A percentile compares a stretch with the other conserved stretches of the same genome.
Conservation (phyloP, 1,284 basidiomycete species). For the Pseudozyma flocculosa region DNA sequence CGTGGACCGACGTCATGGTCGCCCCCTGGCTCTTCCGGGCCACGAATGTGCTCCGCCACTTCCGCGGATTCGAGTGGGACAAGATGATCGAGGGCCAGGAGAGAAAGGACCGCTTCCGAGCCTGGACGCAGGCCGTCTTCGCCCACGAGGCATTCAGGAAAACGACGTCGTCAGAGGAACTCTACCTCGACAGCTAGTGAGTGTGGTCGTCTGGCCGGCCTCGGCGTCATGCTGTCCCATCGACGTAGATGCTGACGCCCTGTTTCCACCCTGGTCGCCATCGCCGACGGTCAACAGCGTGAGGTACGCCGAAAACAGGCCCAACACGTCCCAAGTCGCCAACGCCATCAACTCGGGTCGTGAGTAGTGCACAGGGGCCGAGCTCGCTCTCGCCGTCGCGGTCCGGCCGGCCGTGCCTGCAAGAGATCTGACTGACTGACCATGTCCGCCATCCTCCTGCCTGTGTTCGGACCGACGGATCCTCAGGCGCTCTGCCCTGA, state of each 20-base stretch:
- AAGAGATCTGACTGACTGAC: too few relatives aligned
- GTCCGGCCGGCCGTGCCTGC: too few relatives aligned
- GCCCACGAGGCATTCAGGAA: conserved; percentile 68
- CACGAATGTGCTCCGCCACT: conserved; percentile 69
- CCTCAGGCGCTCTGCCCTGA: too few relatives aligned
- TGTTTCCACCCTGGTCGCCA: too few relatives aligned
- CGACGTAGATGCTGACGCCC: too few relatives aligned
- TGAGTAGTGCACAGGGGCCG: too few relatives aligned
- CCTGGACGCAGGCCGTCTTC: conserved; percentile 66
- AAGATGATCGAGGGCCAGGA: conserved; percentile 58
- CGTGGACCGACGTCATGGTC: conserved; percentile 70
- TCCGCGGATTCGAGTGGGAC: conserved; percentile 66
- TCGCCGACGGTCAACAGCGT: too few relatives aligned
- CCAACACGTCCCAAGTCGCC: conserved; percentile 45
- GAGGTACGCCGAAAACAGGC: conserved; percentile 44
- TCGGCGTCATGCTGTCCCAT: too few relatives aligned
- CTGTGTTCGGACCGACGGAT: too few relatives aligned
- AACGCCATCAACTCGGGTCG: conserved; percentile 47
- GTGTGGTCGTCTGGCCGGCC: too few relatives aligned
- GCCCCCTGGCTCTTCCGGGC: conserved; percentile 75
- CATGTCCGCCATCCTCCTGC: too few relatives aligned
- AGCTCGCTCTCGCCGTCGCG: too few relatives aligned
- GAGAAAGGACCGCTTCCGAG: conserved; percentile 64
- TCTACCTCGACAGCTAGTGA: conserved; percentile 73
- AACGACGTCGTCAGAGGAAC: conserved; percentile 70